Percentiles rank a stretch among this genome's conserved stretches.
phyloP scores from a whole-genome alignment of 2,329 filamentous ascomycete species.

The Colletotrichum salicis region DNA sequence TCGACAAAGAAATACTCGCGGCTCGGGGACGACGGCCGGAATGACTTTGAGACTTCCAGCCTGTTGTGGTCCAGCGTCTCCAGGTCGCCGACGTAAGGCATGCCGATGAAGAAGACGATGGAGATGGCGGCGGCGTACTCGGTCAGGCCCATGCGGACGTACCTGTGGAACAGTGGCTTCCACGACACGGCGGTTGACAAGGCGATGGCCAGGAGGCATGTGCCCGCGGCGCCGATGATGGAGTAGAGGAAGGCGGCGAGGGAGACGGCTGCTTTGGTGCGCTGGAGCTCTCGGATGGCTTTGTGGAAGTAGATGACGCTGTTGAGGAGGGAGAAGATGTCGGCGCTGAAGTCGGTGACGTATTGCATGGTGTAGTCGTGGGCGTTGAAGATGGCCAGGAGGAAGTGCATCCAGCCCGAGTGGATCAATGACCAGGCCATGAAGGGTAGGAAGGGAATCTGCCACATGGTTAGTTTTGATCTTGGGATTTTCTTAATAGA shows the following conservation, averaged over 20 bases:
- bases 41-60: constrained; percentile 64
- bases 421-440: constrained; percentile 77
- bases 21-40: constrained; percentile 66
- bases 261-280: constrained; percentile 65
- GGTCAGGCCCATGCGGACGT: constrained; percentile 68
- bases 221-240: constrained; percentile 71
- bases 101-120: constrained; percentile 72
- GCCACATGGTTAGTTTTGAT: background rate
- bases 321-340: constrained; percentile 74
- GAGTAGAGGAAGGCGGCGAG: constrained; percentile 74
- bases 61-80: constrained; percentile 67
- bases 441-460: constrained; percentile 71
- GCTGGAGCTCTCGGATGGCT: constrained; percentile 71
- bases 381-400: constrained; percentile 73
- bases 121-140: constrained; percentile 75
- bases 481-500: background rate
- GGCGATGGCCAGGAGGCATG: constrained; percentile 70
- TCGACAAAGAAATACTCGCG: constrained; percentile 67
- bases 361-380: constrained; percentile 79
- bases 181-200: constrained; percentile 71
- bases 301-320: constrained; percentile 77
- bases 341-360: constrained; percentile 73
- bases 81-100: constrained; percentile 71
- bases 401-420: constrained; percentile 71
- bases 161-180: constrained; percentile 70